These are phyloP conservation scores for Jacaranda copaia DNA, from an alignment of 257 asterid species.

Conservation along the genomic window DNA sequence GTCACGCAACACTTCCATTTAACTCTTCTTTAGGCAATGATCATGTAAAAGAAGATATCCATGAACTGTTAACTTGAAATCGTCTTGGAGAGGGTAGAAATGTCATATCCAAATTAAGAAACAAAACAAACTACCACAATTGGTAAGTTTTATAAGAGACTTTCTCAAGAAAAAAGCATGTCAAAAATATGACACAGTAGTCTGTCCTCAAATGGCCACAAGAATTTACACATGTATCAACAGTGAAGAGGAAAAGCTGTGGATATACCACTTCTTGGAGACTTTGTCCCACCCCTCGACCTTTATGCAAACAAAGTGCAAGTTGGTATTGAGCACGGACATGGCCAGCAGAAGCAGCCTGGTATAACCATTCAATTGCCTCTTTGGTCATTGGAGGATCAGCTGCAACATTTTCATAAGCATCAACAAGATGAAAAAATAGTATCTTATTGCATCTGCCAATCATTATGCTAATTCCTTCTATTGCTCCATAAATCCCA, in stretches of 20 bases:
- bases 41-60: background rate
- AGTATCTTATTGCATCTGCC: background rate
- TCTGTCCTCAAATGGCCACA: background rate
- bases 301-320: conserved; percentile 89
- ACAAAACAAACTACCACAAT: background rate
- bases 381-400: conserved; percentile 64
- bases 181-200: background rate
- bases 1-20: background rate
- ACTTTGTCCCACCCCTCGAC: conserved; percentile 63
- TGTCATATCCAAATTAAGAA: conserved; percentile 8
- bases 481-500: background rate
- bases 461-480: background rate
- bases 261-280: conserved; percentile 75
- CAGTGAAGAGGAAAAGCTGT: background rate
- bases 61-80: conserved; percentile 11
- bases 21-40: background rate
- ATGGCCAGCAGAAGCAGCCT: conserved; percentile 78
- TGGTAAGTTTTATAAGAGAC: background rate
- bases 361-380: conserved; percentile 76
- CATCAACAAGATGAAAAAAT: conserved; percentile 22
- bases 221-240: conserved; percentile 1
- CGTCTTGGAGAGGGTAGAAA: background rate
- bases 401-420: conserved; percentile 51
- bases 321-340: conserved; percentile 97
- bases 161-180: conserved; percentile 9